A percentile compares a stretch with the other conserved stretches of the same genome.
Conservation (phyloP, 768 basidiomycete genomes). For the Tephrocybe rancida region DNA sequence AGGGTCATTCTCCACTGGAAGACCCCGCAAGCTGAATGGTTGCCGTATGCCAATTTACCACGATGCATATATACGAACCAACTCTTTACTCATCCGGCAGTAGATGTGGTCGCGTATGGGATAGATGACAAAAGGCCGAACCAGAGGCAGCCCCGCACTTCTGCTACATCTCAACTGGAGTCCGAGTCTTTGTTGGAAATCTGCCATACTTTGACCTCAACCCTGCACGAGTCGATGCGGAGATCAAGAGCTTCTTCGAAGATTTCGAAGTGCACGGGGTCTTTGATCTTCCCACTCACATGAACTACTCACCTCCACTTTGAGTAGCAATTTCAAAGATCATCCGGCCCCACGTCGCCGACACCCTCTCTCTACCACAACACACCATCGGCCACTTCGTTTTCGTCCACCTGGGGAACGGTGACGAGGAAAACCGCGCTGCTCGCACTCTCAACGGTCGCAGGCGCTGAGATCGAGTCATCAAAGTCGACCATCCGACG, state of each 20-base stretch:
- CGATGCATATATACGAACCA: too few relatives aligned
- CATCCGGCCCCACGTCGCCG: background rate
- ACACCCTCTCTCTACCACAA: background rate
- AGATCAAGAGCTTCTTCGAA: conserved; percentile 4
- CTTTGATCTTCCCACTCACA: background rate
- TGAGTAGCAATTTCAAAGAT: background rate
- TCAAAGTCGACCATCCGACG: background rate
- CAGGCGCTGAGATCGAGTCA: background rate
- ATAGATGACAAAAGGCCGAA: conserved; percentile 2
- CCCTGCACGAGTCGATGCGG: conserved; percentile 5
- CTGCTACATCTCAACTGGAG: background rate
- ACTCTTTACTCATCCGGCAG: background rate
- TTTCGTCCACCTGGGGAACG: background rate
- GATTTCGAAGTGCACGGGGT: conserved; percentile 1
- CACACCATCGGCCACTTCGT: background rate
- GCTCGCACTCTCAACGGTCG: background rate
- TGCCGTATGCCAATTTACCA: background rate
- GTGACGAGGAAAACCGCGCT: background rate
- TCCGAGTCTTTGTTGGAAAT: conserved; percentile 7
- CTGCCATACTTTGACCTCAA: conserved; percentile 1
- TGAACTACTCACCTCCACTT: background rate
- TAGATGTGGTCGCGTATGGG: conserved; percentile 1
- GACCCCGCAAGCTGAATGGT: background rate
- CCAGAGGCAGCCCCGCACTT: background rate
- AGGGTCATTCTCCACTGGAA: background rate